phyloP scores from a whole-genome alignment of 305 asterid genomes.

The Rubia peregrina region DNA sequence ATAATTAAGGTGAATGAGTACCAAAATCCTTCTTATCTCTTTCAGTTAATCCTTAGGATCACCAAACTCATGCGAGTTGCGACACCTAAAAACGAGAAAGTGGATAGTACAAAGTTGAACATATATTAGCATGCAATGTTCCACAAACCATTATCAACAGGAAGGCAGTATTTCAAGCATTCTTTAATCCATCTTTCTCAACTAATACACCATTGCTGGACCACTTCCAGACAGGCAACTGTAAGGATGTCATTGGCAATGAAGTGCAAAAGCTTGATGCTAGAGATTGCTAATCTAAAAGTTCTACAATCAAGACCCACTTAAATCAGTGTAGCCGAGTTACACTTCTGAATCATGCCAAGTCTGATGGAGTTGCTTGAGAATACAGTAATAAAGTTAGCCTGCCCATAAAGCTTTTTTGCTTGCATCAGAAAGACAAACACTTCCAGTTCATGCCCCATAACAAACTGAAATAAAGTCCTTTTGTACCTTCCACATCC shows the following conservation, averaged over 20 bases:
- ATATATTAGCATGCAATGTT: not conserved
- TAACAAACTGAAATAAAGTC: not conserved
- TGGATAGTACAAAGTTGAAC: not conserved
- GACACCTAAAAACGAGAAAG: not conserved
- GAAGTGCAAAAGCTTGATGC: not conserved
- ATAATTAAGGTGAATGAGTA: not conserved
- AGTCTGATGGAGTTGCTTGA: not conserved
- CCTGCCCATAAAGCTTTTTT: not conserved
- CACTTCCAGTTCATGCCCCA: not conserved
- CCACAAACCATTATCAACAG: not conserved
- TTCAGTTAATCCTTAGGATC: not conserved
- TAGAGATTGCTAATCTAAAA: not conserved
- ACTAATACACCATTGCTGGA: not conserved
- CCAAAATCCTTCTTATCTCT: not conserved
- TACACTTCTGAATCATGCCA: not conserved
- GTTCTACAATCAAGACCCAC: not conserved
- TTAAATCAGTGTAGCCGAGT: not conserved
- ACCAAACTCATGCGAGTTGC: not conserved
- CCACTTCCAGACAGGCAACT: slow-evolving; percentile 3
- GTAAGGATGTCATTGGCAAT: not conserved
- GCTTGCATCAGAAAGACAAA: not conserved
- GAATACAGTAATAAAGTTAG: not conserved
- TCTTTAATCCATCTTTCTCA: not conserved
- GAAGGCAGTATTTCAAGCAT: not conserved
- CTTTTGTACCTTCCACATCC: not conserved